These are phyloP conservation scores for Aspergillus latus DNA, from an alignment of 2,329 filamentous ascomycete genomes.

Conservation along the genomic window DNA sequence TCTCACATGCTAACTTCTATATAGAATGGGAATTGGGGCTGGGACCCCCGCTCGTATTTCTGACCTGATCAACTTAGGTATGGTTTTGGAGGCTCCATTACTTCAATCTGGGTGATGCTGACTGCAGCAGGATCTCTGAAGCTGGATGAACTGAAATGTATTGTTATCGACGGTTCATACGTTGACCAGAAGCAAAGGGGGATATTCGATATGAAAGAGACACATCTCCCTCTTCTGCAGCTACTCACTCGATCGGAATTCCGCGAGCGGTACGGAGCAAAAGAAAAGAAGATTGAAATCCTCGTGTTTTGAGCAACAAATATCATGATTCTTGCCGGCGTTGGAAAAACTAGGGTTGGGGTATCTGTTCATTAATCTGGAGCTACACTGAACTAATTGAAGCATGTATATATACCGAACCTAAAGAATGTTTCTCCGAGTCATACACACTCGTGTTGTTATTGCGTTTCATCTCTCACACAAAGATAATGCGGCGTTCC, in stretches of 20 bases:
- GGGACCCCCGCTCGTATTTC: conserved; percentile 82
- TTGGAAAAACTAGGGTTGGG: conserved; percentile 8
- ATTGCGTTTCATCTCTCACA: background rate
- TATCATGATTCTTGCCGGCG: conserved; percentile 11
- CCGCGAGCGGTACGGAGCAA: conserved; percentile 64
- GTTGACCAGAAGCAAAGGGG: conserved; percentile 94
- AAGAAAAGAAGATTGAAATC: conserved; percentile 54
- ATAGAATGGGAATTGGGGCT: conserved; percentile 78
- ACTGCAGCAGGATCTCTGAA: conserved; percentile 63
- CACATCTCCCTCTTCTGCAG: conserved; percentile 74
- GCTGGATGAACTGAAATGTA: conserved; percentile 67
- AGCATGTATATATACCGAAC: conserved; percentile 1
- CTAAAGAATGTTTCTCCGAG: background rate
- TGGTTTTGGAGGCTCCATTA: conserved; percentile 24
- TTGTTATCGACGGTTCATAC: conserved; percentile 88
- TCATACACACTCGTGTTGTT: background rate
- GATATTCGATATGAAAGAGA: conserved; percentile 93
- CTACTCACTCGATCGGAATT: conserved; percentile 72
- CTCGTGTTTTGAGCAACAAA: conserved; percentile 48
- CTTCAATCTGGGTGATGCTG: conserved; percentile 6
- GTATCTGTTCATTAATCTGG: background rate
- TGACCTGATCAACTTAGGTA: conserved; percentile 79
- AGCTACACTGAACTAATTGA: background rate
- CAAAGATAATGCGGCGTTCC: background rate
- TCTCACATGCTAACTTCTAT: conserved; percentile 23